Evolutionary conservation across 495 filamentous ascomycete species (phyloP).

Genomic region (Xylaria sp.): DNA sequence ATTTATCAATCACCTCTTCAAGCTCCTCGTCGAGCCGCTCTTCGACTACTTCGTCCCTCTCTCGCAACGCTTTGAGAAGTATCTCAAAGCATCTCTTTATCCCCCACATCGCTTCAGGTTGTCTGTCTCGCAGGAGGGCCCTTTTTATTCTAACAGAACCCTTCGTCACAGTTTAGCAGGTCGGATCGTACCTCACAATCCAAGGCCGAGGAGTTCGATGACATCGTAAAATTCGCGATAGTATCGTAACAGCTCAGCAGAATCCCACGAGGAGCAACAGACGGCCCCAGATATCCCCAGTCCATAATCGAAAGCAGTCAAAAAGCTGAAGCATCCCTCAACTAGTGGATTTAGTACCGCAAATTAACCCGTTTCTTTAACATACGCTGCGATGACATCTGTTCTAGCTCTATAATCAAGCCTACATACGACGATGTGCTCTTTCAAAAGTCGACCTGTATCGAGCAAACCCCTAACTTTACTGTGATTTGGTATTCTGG

Average conservation of each 20-base stretch:
- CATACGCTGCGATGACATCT: conserved; percentile 5
- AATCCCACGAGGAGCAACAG: not conserved
- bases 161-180: not conserved
- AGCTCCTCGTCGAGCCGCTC: too few species aligned
- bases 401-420: too few species aligned
- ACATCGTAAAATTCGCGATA: conserved; percentile 4
- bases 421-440: not conserved
- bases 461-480: conserved; percentile 8
- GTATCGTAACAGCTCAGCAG: not conserved
- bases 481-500: not conserved
- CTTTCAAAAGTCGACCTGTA: conserved; percentile 12
- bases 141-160: not conserved
- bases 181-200: not conserved
- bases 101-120: not conserved
- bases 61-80: conserved; percentile 7
- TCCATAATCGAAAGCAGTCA: not conserved
- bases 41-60: not conserved
- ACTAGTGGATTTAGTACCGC: not conserved
- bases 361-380: not conserved
- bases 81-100: conserved; percentile 21
- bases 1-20: too few species aligned
- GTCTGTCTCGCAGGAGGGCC: not conserved
- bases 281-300: not conserved
- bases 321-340: not conserved
- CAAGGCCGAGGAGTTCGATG: conserved; percentile 2